These are phyloP conservation scores for Macadamia integrifolia DNA, from an alignment of 164 flowering plant genomes.

Conservation along the genomic window DNA sequence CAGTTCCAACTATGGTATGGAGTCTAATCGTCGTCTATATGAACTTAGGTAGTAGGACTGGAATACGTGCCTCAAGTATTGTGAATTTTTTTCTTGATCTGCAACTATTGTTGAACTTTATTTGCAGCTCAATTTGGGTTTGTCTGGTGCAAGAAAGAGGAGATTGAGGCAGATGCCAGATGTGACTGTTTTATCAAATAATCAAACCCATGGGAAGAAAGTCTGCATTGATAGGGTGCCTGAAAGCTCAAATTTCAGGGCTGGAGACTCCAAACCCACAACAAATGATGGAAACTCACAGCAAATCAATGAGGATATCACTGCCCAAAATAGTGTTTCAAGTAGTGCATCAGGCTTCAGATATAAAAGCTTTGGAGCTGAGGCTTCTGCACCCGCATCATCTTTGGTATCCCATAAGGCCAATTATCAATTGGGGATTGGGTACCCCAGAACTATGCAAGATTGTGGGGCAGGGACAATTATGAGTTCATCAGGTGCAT, in stretches of 20 bases:
- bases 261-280: conserved; percentile 43
- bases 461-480: conserved; percentile 45
- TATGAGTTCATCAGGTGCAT: conserved; percentile 35
- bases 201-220: conserved; percentile 65
- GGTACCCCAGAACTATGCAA: conserved; percentile 40
- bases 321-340: conserved; percentile 33
- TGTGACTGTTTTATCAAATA: conserved; percentile 52
- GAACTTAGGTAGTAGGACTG: conserved; percentile 1
- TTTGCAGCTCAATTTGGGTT: conserved; percentile 69
- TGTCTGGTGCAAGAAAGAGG: conserved; percentile 49
- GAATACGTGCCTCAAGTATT: too few species aligned
- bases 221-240: conserved; percentile 59
- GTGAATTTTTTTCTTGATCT: too few species aligned
- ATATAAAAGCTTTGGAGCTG: conserved; percentile 36
- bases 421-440: conserved; percentile 40
- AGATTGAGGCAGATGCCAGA: conserved; percentile 64
- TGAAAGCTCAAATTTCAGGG: conserved; percentile 44
- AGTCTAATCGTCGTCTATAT: background rate
- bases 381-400: conserved; percentile 37
- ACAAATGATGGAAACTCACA: conserved; percentile 34
- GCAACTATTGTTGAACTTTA: background rate
- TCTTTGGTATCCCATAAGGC: conserved; percentile 38
- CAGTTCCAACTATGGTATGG: conserved; percentile 54
- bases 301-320: conserved; percentile 35
- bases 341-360: conserved; percentile 30